Conservation (phyloP, 2,329 filamentous ascomycete genomes). For the Aspergillaceae sp. region DNA sequence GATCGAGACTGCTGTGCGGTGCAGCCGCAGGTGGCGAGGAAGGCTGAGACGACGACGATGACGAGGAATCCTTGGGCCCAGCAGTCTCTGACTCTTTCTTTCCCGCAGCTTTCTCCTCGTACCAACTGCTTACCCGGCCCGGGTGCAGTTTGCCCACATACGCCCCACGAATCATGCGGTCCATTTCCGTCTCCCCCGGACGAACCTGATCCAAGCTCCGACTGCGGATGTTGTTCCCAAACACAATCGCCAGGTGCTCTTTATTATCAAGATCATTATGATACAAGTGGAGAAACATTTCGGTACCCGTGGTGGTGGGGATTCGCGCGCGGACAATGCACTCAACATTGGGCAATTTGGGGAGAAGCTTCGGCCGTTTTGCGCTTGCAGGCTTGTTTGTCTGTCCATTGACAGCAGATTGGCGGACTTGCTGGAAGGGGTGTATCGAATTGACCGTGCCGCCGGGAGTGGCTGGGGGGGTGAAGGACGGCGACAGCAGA, state of each 20-base stretch:
- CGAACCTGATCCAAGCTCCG: slow-evolving; percentile 46
- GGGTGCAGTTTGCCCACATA: slow-evolving; percentile 84
- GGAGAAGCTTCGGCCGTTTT: slow-evolving; percentile 63
- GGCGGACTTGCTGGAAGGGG: slow-evolving; percentile 20
- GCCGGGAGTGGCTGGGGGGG: slow-evolving; percentile 38
- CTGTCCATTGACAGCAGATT: slow-evolving; percentile 16
- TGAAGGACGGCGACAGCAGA: slow-evolving; percentile 46
- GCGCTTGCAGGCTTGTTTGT: slow-evolving; percentile 25
- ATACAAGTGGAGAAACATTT: slow-evolving; percentile 97
- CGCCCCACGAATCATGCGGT: slow-evolving; percentile 83
- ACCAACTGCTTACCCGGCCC: slow-evolving; percentile 66
- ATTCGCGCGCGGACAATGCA: slow-evolving; percentile 93
- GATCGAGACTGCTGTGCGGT: slow-evolving; percentile 11
- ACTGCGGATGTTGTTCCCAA: slow-evolving; percentile 74
- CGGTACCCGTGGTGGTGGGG: slow-evolving; percentile 79
- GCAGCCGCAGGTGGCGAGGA: slow-evolving; percentile 3
- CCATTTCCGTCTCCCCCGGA: slow-evolving; percentile 43
- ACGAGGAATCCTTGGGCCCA: slow-evolving; percentile 4
- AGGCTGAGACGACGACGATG: slow-evolving; percentile 9
- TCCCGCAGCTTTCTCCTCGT: slow-evolving; percentile 34
- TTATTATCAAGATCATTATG: slow-evolving; percentile 88
- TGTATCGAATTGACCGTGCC: slow-evolving; percentile 27
- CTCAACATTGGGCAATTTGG: slow-evolving; percentile 72
- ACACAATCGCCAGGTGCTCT: slow-evolving; percentile 94
- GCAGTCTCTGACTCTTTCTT: slow-evolving; percentile 8